Base-by-base conservation (phyloP, 2,329 filamentous ascomycete species). In the Ilyonectria robusta region DNA sequence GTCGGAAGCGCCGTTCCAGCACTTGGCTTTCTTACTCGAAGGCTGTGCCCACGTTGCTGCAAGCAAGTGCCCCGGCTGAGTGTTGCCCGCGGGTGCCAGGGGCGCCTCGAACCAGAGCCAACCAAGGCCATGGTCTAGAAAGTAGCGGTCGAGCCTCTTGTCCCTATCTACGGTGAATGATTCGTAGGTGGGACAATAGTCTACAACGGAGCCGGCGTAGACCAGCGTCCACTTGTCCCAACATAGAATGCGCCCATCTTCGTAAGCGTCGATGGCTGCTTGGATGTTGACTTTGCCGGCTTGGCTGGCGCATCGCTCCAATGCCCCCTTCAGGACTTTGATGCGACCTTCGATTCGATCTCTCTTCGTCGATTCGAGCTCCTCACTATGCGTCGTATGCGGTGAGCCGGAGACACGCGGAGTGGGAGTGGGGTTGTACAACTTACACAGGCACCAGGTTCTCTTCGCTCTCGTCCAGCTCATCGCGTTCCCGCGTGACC, bases 31-130 rank as follows among this genome's bases (percentile, higher is more conserved):
- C 29, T 64, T 51, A 2, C 35, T 47, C 9, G 65, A 63, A 9
- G 69, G 71, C 26, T 75, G 60, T 11, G 67, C 74, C 74, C 74
- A 76, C 6, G 74, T 76, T 15, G 74, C 74, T 4, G 71, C 74
- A 60, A 72, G 62, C 31, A 75, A 59, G 31, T 72, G 65, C 10
- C 70, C 72, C 11, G 67, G 62, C 46, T 66, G 62, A 31, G 61
- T 55, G 35, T 56, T 57, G 4, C 54, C 59, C 6, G 42, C 57
- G 9, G 67, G 70, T 8, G 72, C 67, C 21, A 76, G 55, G 0
- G 74, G 74, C 7, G 71, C 62, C 23, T 76, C 74, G 23, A 65
- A 74, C 74, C 74, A 76, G n/a, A 76, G 70, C 74, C 72, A 76
- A 2, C 72, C 74, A n/a, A 68, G 59, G 3, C 74, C 72, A n/a